These are phyloP conservation scores for Mycena amicta DNA, from an alignment of 768 basidiomycete genomes.

Conservation along the genomic window DNA sequence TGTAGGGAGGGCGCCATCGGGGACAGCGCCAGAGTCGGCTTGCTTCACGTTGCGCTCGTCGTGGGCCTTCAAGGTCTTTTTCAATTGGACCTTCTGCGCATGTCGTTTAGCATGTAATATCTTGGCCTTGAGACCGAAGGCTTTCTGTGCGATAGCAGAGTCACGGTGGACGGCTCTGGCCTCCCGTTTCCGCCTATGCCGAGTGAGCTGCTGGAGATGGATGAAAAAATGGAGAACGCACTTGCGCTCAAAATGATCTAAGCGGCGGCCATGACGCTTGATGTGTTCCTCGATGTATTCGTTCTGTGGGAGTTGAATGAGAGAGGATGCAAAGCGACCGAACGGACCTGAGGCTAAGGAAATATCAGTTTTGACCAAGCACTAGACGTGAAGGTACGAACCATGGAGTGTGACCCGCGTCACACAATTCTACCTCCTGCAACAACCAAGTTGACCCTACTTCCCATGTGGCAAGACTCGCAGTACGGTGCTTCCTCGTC, in stretches of 20 bases:
- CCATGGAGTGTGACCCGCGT: no score
- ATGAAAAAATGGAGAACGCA: slow-evolving; percentile 41
- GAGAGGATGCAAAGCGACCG: not conserved
- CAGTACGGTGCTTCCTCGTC: slow-evolving; percentile 63
- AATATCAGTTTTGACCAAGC: not conserved
- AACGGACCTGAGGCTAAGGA: slow-evolving; percentile 19
- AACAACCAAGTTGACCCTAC: no score
- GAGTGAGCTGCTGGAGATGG: not conserved
- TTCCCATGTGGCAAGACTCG: slow-evolving; percentile 73
- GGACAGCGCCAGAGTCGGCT: slow-evolving; percentile 77
- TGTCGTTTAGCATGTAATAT: slow-evolving; percentile 96
- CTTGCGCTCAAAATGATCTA: slow-evolving; percentile 97
- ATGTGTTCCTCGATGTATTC: slow-evolving; percentile 99
- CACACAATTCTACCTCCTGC: no score
- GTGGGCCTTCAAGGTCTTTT: slow-evolving; percentile 99
- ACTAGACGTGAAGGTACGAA: no score
- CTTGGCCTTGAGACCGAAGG: slow-evolving; percentile 97
- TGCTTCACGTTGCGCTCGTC: slow-evolving; percentile 99
- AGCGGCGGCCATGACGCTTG: slow-evolving; percentile 91
- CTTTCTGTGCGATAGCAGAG: slow-evolving; percentile 87
- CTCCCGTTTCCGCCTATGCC: slow-evolving; percentile 73
- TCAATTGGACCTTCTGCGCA: slow-evolving; percentile 97
- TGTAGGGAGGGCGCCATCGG: slow-evolving; percentile 91
- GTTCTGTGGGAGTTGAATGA: slow-evolving; percentile 60
- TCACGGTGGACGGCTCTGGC: slow-evolving; percentile 76